phyloP scores from a whole-genome alignment of 2,329 filamentous ascomycete genomes.

The Stylonectria norvegica region DNA sequence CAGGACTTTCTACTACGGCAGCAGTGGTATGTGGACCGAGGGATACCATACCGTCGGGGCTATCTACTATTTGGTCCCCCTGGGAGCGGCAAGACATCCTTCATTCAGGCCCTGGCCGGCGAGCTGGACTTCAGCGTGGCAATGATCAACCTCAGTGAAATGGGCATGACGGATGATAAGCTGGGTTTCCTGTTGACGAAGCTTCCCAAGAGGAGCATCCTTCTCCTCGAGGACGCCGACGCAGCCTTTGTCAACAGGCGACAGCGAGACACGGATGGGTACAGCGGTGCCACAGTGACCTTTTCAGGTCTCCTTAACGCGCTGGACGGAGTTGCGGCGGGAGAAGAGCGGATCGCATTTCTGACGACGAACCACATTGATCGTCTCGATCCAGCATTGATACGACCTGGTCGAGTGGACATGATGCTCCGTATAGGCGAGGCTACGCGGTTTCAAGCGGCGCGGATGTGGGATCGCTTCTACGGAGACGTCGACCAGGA shows the following conservation, averaged over 20 bases:
- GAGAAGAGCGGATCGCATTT: slow-evolving; percentile 91
- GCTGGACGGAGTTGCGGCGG: slow-evolving; percentile 86
- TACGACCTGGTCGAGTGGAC: slow-evolving; percentile 88
- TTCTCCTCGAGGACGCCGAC: slow-evolving; percentile 86
- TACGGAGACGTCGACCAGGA: slow-evolving; percentile 76
- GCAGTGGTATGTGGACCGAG: slow-evolving; percentile 90
- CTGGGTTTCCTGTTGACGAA: slow-evolving; percentile 83
- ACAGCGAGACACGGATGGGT: slow-evolving; percentile 75
- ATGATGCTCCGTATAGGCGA: slow-evolving; percentile 89
- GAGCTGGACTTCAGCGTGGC: slow-evolving; percentile 89
- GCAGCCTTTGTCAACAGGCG: slow-evolving; percentile 83
- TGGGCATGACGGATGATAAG: slow-evolving; percentile 85
- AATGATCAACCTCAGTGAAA: slow-evolving; percentile 85
- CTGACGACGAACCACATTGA: slow-evolving; percentile 94
- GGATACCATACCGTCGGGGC: slow-evolving; percentile 85
- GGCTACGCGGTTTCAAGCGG: slow-evolving; percentile 80
- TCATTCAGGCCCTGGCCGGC: slow-evolving; percentile 93
- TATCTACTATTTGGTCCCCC: slow-evolving; percentile 88
- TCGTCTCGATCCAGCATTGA: slow-evolving; percentile 80
- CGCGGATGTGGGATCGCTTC: slow-evolving; percentile 88
- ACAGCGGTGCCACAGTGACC: slow-evolving; percentile 82
- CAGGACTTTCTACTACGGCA: slow-evolving; percentile 75
- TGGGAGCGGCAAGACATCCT: slow-evolving; percentile 90
- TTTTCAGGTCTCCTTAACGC: slow-evolving; percentile 88
- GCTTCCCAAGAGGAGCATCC: slow-evolving; percentile 75